phyloP scores from a whole-genome alignment of 805 yeast genomes.

The Pichia eremophila region DNA sequence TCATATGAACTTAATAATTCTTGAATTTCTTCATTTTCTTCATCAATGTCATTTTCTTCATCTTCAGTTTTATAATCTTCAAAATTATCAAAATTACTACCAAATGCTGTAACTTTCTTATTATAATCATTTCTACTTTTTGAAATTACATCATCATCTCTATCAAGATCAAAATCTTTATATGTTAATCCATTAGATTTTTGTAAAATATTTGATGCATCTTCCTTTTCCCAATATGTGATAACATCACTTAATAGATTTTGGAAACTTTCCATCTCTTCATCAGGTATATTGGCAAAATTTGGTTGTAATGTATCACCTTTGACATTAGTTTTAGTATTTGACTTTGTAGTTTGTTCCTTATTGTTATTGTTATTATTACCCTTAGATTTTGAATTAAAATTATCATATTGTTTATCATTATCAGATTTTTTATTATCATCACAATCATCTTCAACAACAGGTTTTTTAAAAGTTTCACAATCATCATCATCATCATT shows the following conservation, averaged over 20 bases:
- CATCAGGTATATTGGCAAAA: background rate
- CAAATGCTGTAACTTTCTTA: background rate
- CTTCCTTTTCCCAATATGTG: constrained; percentile 6
- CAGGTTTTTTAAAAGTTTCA: too few relatives aligned
- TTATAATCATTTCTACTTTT: background rate
- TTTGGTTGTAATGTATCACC: background rate
- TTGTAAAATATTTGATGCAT: constrained; percentile 3
- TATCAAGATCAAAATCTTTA: constrained; percentile 3
- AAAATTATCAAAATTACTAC: background rate
- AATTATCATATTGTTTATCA: background rate
- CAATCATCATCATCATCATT: constrained; percentile 1
- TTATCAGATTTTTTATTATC: background rate
- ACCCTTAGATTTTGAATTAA: background rate
- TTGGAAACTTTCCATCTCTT: background rate
- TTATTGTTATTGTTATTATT: too few relatives aligned
- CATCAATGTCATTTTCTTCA: background rate
- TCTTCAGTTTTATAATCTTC: background rate
- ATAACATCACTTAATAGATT: constrained; percentile 4
- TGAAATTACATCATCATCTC: background rate
- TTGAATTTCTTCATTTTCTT: constrained; percentile 2
- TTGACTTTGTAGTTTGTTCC: background rate
- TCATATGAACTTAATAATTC: background rate
- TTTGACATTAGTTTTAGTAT: background rate
- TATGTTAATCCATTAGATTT: constrained; percentile 1
- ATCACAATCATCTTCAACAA: background rate